Base-by-base conservation (phyloP, 129 eudicot species). In the Helichrysum umbraculigerum region DNA sequence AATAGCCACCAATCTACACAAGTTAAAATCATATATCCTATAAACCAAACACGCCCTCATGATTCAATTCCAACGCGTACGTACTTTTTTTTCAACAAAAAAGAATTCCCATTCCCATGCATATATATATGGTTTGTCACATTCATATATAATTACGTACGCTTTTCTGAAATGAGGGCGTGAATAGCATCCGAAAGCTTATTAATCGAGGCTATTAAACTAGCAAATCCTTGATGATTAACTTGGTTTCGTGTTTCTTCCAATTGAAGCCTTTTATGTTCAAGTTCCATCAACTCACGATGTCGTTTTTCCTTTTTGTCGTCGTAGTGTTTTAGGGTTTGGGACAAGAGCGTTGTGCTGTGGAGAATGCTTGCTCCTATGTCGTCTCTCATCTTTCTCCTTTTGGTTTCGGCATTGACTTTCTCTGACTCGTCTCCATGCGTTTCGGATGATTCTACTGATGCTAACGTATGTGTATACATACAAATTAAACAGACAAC, bases 171-270 rank as follows among this genome's bases (percentile, higher is more conserved):
- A 82, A 82, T 76, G 33, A 85, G 86, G 32, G 82, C 42, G 47
- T 79, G 82, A 52, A 85, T 82, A 41, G 89, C 89, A 70, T 82
- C 81, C 4, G 89, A 85, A 22, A 85, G 86, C 79, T 82, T 82
- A 51, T 82, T 72, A 17, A 85, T 69, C 7, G 89, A 83, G 1
- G 82, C 41, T 72, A 85, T 52, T 22, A 85, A 73, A 79, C 72
- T 59, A 1, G 77, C 57, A 57, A 85, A 42, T 32, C 86, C 89
- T 67, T 85, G 82, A 20, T 82, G 83, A 61, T 85, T 82, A 44
- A 82, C 76, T 63, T 82, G 84, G 30, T 79, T 82, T 66, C 81
- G 77, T 21, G 81, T 77, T 42, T 82, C 89, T 34, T 82, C 84
- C 22, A 72, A 54, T 6, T 65, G 84, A 37, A 82, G 71, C 76